Conservation (phyloP, 768 basidiomycete genomes). For the Cytidiella melzeri region DNA sequence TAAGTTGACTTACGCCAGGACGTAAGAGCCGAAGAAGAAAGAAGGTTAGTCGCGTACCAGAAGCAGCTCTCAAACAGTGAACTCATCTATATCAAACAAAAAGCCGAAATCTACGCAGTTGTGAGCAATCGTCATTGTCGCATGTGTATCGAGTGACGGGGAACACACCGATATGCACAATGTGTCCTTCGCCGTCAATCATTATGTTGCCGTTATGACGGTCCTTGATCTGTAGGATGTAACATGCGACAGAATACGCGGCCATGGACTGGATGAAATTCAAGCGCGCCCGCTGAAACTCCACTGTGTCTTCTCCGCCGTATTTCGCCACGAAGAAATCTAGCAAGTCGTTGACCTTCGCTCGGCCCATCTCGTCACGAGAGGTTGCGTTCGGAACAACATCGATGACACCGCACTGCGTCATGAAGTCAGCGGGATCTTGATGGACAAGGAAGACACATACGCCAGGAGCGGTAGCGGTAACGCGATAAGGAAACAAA, state of each 20-base stretch:
- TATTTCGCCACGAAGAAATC: constrained; percentile 94
- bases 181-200: constrained; percentile 97
- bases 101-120: constrained; percentile 80
- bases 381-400: constrained; percentile 98
- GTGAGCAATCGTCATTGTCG: not conserved
- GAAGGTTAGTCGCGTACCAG: constrained; percentile 23
- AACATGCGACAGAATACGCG: constrained; percentile 96
- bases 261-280: constrained; percentile 99
- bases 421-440: not conserved
- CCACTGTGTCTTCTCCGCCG: constrained; percentile 80
- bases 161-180: constrained; percentile 84
- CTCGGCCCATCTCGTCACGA: constrained; percentile 97
- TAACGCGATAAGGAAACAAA: constrained; percentile 93
- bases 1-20: constrained; percentile 52
- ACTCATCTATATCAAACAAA: constrained; percentile 97
- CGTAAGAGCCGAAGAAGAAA: constrained; percentile 35
- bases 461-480: constrained; percentile 94
- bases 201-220: constrained; percentile 99
- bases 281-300: constrained; percentile 87
- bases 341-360: constrained; percentile 93
- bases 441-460: constrained; percentile 21
- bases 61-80: constrained; percentile 7
- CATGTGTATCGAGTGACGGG: not conserved
- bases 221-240: constrained; percentile 98
- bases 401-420: constrained; percentile 94